These are phyloP conservation scores for Magnolia sinica DNA, from an alignment of 164 flowering plant genomes.

Conservation along the genomic window DNA sequence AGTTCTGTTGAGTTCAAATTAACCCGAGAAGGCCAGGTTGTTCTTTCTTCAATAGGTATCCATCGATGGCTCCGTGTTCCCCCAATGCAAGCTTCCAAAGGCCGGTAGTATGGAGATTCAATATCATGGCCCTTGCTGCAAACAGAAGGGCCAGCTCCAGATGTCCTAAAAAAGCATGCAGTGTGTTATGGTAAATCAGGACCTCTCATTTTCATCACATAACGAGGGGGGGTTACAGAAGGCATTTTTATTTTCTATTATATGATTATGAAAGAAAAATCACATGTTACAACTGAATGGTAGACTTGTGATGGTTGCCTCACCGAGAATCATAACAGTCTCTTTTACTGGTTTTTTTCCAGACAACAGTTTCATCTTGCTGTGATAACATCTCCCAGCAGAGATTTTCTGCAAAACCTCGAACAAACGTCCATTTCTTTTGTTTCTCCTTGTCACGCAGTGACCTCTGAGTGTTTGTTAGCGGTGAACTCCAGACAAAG, in stretches of 20 bases:
- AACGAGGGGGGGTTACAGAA: too few relatives aligned
- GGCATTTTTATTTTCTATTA: not conserved
- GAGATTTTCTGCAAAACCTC: conserved; percentile 50
- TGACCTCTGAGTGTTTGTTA: conserved; percentile 53
- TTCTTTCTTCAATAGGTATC: conserved; percentile 71
- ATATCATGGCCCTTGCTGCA: conserved; percentile 75
- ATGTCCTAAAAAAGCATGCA: conserved; percentile 51
- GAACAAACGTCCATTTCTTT: conserved; percentile 66
- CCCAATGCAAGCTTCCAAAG: conserved; percentile 81
- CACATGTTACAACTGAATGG: conserved; percentile 6
- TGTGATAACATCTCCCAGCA: conserved; percentile 93
- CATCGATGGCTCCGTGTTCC: conserved; percentile 85
- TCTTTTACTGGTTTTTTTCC: conserved; percentile 82
- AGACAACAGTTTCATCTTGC: conserved; percentile 94
- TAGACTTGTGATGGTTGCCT: conserved; percentile 18
- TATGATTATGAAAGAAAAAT: not conserved
- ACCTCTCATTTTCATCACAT: not conserved
- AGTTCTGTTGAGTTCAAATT: conserved; percentile 61
- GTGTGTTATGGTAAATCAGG: conserved; percentile 9
- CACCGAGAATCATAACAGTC: conserved; percentile 74
- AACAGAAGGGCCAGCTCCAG: conserved; percentile 57
- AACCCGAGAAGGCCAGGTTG: conserved; percentile 81
- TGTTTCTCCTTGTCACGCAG: conserved; percentile 58
- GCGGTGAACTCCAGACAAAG: conserved; percentile 96
- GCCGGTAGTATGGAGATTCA: conserved; percentile 81